Evolutionary conservation across 805 yeast species (phyloP), one percentile per base, ranked within the genome.

Genomic region (Wickerhamomyces tratensis): DNA sequence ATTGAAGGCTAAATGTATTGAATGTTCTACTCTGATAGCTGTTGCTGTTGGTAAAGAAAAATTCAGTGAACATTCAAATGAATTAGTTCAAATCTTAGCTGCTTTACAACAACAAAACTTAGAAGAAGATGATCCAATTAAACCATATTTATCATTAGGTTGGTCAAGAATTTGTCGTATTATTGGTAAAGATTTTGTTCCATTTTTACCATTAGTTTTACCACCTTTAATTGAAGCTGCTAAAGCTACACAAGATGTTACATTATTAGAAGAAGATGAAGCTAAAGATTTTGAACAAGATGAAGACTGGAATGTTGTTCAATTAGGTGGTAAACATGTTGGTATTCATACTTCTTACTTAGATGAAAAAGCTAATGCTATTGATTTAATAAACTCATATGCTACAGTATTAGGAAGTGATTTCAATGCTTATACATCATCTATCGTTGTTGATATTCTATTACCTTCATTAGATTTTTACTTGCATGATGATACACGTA

Each of bases 271-370:
- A 52, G 82, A 77, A 46, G 96, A 89, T 50, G 89, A 82, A 45
- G 95, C 94, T 43, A 93, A 85, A 39, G 86, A 85, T 50, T 77
- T 77, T 49, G 83, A 79, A 52, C 81, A 79, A 55, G 85, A 86
- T 53, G 94, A 88, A 42, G 96, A 88, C 47, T 93, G 96, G 93
- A 98, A 93, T 56, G 93, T 93, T 38, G 80, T 93, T 42, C 87
- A 87, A 51, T 68, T 89, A 38, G 79, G 86, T 30, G 98, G 98
- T 42, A 89, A 87, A 61, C 89, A 86, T 56, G 78, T 93, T 54
- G 98, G 97, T 25, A 87, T 93, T 41, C 95, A 91, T 58, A 89
- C 97, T 5, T 87, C 96, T 11, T 69, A 86, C n/a, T 71, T 93
- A 45, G 98, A 93, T 57, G 98, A 91, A 49, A 93, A 93, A 64